Evolutionary conservation across 805 yeast species (phyloP), one percentile per base, ranked within the genome.

Genomic region (Saccharomycopsis microspora): DNA sequence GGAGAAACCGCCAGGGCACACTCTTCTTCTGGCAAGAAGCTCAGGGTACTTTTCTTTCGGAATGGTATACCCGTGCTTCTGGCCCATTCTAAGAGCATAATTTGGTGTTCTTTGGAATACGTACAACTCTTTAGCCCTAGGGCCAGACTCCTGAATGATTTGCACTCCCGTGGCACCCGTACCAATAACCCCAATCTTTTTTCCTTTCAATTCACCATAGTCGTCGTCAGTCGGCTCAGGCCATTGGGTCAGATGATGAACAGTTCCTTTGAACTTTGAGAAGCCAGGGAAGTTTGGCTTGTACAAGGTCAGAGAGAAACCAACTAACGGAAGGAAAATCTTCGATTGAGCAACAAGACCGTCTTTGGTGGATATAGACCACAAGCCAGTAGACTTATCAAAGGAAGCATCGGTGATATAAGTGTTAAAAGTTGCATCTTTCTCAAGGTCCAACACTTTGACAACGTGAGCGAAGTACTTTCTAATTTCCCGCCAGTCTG

Each of bases 381-480:
- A 62, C 9, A 50, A 43, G 38, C 54, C 54, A 5, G 55, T 42
- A 5, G 38, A 40, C 36, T 53, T 54, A 41, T 57, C 53, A 46
- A 55, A 60, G 5, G 45, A 33, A 19, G 62, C 61, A 11, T 48
- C 48, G 10, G 46, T 41, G 41, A 58, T 49, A 45, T 45, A 38
- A 39, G 56, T 54, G 46, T 59, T 55, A 49, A 56, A 60, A 30
- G 44, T 46, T 33, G 41, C 45, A 43, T 62, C 62, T 45, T 58
- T 56, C 27, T 52, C 53, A 31, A 61, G 36, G 36, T 60, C 47
- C 38, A 60, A 52, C 9, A 52, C 53, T 30, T 54, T 51, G 19
- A 58, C 64, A 38, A 59, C 57, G 46, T 57, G 59, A 27, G 50
- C 50, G 45, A 60, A 62, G 45, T 62, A 62, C 30, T 45, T 44